Conservation (phyloP, 495 filamentous ascomycete genomes). For the Penicillium cosmopolitanum region DNA sequence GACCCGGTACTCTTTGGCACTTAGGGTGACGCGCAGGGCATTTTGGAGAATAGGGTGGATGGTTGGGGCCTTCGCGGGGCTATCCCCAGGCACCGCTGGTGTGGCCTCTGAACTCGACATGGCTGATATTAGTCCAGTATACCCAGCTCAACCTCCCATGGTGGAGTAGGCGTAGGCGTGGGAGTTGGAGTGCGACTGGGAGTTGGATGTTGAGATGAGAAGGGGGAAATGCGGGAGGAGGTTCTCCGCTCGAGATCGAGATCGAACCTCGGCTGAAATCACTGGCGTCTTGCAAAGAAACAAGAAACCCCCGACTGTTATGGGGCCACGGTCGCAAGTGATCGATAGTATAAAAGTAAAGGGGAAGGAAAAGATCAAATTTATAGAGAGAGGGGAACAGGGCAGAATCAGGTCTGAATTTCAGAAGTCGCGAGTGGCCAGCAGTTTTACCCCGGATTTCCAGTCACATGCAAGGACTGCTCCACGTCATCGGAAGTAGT, state of each 20-base stretch:
- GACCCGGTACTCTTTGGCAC: slow-evolving; percentile 79
- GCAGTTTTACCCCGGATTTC: slow-evolving; percentile 14
- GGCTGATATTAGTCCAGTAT: slow-evolving; percentile 1
- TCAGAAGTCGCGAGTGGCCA: too few species aligned
- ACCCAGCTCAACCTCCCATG: slow-evolving; percentile 13
- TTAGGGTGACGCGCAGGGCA: slow-evolving; percentile 80
- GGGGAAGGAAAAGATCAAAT: neutral
- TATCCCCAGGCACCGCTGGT: slow-evolving; percentile 13
- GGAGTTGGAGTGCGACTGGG: neutral
- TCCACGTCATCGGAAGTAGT: too few species aligned
- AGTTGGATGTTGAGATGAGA: slow-evolving; percentile 1
- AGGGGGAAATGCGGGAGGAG: slow-evolving; percentile 5
- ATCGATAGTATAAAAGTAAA: neutral
- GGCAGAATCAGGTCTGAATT: too few species aligned
- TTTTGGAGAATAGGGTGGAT: slow-evolving; percentile 57
- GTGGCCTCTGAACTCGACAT: slow-evolving; percentile 22
- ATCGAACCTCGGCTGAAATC: slow-evolving; percentile 14
- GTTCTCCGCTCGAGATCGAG: slow-evolving; percentile 21
- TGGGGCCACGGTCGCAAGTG: too few species aligned
- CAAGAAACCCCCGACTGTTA: too few species aligned
- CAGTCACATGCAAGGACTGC: slow-evolving; percentile 7
- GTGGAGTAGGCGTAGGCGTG: neutral
- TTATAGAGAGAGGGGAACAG: too few species aligned
- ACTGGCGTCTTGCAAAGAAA: neutral
- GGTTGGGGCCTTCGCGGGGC: slow-evolving; percentile 14